A percentile compares a stretch with the other conserved stretches of the same genome.
Evolutionary conservation across 2,329 filamentous ascomycete genomes (phyloP).

Genomic region (Dactylellina drechsleri): DNA sequence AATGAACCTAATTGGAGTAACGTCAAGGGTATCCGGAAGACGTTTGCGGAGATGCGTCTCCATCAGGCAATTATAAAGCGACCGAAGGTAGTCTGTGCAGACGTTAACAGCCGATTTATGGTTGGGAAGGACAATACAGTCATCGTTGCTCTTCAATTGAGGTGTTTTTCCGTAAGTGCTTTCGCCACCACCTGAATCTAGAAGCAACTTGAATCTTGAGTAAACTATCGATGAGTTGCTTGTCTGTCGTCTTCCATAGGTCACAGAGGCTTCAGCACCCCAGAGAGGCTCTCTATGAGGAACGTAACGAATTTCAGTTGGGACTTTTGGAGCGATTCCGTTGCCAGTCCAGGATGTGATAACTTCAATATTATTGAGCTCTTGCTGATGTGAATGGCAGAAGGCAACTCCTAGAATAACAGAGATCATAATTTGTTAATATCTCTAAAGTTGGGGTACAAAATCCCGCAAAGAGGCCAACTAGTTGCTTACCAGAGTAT

Average conservation of each 20-base stretch:
- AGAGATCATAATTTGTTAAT: no score
- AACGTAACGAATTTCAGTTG: constrained; percentile 27
- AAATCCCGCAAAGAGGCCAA: no score
- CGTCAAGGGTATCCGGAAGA: constrained; percentile 28
- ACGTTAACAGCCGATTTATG: constrained; percentile 27
- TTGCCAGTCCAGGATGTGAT: constrained; percentile 33
- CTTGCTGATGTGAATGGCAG: constrained; percentile 18
- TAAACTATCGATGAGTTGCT: constrained; percentile 15
- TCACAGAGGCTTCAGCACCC: constrained; percentile 24
- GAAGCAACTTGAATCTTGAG: constrained; percentile 32
- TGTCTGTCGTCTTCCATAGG: constrained; percentile 8
- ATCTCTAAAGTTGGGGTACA: no score
- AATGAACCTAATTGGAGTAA: constrained; percentile 37
- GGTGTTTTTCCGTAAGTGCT: constrained; percentile 7
- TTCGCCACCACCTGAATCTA: constrained; percentile 10
- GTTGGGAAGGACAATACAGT: constrained; percentile 14
- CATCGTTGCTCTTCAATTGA: background rate
- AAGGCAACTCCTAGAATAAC: constrained; percentile 22
- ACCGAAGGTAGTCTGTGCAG: constrained; percentile 22
- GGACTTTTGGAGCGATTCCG: constrained; percentile 24
- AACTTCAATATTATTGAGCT: constrained; percentile 20
- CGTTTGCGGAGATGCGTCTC: constrained; percentile 16
- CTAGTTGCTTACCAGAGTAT: no score
- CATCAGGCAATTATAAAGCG: constrained; percentile 25
- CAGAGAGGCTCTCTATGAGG: constrained; percentile 17